phyloP scores from a whole-genome alignment of 805 yeast genomes.

The Teunomyces panamensis region DNA sequence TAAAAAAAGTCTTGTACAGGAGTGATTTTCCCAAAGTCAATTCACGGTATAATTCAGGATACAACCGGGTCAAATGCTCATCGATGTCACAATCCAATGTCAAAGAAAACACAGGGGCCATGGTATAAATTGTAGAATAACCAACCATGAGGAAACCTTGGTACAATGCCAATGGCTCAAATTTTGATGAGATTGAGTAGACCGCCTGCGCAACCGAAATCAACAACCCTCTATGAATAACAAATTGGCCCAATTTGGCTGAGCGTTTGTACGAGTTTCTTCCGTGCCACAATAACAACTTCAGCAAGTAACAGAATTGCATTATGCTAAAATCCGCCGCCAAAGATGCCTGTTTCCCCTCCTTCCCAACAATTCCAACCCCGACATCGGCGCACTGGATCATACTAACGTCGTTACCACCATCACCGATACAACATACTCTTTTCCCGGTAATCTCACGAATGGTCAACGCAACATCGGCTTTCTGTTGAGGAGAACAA shows the following conservation, averaged over 20 bases:
- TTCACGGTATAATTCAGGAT: slow-evolving; percentile 94
- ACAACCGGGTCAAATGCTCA: slow-evolving; percentile 80
- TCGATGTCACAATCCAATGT: slow-evolving; percentile 90
- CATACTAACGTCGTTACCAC: slow-evolving; percentile 99
- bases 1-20: slow-evolving; percentile 82
- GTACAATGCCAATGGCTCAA: slow-evolving; percentile 91
- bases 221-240: slow-evolving; percentile 92
- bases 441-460: slow-evolving; percentile 78
- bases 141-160: slow-evolving; percentile 99
- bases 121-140: slow-evolving; percentile 93
- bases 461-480: slow-evolving; percentile 85
- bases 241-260: slow-evolving; percentile 92
- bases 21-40: slow-evolving; percentile 83
- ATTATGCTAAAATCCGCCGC: slow-evolving; percentile 96
- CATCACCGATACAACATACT: slow-evolving; percentile 98
- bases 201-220: slow-evolving; percentile 95
- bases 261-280: slow-evolving; percentile 94
- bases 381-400: slow-evolving; percentile 99
- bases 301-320: slow-evolving; percentile 86
- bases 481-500: slow-evolving; percentile 98
- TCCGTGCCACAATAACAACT: slow-evolving; percentile 94
- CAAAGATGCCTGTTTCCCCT: slow-evolving; percentile 94
- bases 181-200: slow-evolving; percentile 77
- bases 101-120: slow-evolving; percentile 96
- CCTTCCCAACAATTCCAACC: slow-evolving; percentile 98